A percentile compares a stretch with the other conserved stretches of the same genome.
Evolutionary conservation across 1,284 basidiomycete species (phyloP).

Genomic region (Coniferiporia weirii): DNA sequence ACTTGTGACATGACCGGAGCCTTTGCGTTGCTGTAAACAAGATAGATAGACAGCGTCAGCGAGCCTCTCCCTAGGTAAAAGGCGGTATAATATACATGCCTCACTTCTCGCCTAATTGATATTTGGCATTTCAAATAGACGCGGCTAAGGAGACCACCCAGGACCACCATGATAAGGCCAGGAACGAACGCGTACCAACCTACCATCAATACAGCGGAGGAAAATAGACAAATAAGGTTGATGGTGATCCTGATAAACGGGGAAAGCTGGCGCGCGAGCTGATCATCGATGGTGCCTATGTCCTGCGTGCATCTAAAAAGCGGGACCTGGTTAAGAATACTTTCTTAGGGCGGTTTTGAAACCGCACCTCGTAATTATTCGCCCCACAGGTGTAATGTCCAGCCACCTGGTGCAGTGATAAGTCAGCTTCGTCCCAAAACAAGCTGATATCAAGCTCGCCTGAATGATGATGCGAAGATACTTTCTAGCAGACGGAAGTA

Average conservation of each 20-base stretch:
- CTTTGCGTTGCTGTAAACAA: slow-evolving; percentile 31
- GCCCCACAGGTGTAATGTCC: slow-evolving; percentile 37
- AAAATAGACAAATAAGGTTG: slow-evolving; percentile 4
- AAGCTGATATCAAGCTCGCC: slow-evolving; percentile 16
- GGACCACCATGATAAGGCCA: slow-evolving; percentile 14
- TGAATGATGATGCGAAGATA: slow-evolving; percentile 35
- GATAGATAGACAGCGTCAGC: slow-evolving; percentile 29
- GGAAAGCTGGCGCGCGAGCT: slow-evolving; percentile 20
- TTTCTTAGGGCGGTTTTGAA: slow-evolving; percentile 22
- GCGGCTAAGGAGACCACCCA: slow-evolving; percentile 11
- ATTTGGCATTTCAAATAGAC: slow-evolving; percentile 27
- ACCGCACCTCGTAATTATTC: slow-evolving; percentile 35
- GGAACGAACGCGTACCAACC: slow-evolving; percentile 16
- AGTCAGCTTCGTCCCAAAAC: neutral
- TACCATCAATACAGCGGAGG: slow-evolving; percentile 2
- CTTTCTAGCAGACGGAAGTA: slow-evolving; percentile 3
- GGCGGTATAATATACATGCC: slow-evolving; percentile 26
- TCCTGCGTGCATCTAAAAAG: slow-evolving; percentile 31
- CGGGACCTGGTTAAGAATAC: slow-evolving; percentile 22
- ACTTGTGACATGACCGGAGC: slow-evolving; percentile 41
- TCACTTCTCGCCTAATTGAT: slow-evolving; percentile 16
- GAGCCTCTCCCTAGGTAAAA: neutral
- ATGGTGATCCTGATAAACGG: slow-evolving; percentile 14
- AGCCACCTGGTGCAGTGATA: slow-evolving; percentile 26
- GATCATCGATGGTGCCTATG: slow-evolving; percentile 35